Percentiles rank a stretch among this genome's conserved stretches.
Evolutionary conservation across 2,329 filamentous ascomycete genomes (phyloP).

Genomic region (Aspergillus aculeatus): DNA sequence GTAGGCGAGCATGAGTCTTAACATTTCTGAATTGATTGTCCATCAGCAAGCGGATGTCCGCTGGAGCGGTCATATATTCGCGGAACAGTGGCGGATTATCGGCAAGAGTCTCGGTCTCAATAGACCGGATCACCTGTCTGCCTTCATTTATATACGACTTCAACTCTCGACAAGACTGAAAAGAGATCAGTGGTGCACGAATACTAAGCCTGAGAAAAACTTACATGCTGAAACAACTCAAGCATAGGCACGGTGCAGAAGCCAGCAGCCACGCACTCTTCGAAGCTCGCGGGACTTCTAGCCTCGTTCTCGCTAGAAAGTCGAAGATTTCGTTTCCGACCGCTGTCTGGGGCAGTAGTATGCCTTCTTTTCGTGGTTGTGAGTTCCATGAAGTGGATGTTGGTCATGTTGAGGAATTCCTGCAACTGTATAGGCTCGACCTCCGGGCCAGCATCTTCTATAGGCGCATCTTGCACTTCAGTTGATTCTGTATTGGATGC

Average conservation of each 20-base stretch:
- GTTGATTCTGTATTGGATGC: constrained; percentile 43
- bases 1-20: constrained; percentile 83
- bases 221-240: constrained; percentile 86
- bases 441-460: constrained; percentile 47
- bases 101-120: constrained; percentile 82
- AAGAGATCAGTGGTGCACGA: constrained; percentile 26
- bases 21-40: constrained; percentile 98
- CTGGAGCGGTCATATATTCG: constrained; percentile 82
- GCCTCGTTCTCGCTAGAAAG: constrained; percentile 25
- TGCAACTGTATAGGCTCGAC: constrained; percentile 74
- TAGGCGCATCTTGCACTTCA: constrained; percentile 46
- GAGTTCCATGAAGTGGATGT: constrained; percentile 96
- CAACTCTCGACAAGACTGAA: constrained; percentile 79
- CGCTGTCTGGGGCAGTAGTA: constrained; percentile 65
- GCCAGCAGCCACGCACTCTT: constrained; percentile 80
- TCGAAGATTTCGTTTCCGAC: constrained; percentile 30
- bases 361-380: constrained; percentile 93
- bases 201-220: constrained; percentile 23
- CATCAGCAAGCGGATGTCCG: constrained; percentile 81
- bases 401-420: constrained; percentile 91
- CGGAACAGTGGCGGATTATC: constrained; percentile 89
- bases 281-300: constrained; percentile 50
- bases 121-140: constrained; percentile 81
- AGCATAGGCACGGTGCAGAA: constrained; percentile 91
- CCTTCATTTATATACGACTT: constrained; percentile 97